Evolutionary conservation across 139 green algal genomes (phyloP), one percentile per base, ranked within the genome.

Genomic region (Nannochloris sp.): DNA sequence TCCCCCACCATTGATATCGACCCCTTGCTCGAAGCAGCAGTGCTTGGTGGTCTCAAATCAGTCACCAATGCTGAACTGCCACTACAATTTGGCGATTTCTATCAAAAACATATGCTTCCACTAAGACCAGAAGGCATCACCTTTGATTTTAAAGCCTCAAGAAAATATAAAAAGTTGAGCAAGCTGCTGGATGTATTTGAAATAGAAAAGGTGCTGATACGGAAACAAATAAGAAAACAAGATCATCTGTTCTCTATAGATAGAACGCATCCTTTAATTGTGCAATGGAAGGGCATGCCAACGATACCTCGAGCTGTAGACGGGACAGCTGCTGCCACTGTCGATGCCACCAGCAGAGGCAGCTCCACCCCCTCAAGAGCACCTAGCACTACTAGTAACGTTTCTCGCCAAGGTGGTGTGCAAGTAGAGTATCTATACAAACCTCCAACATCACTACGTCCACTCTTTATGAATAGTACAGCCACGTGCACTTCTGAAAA

Each of bases 181-280:
- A 74, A 74, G 60, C 65, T 78, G 34, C 36, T 78, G 60, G 65
- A 78, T 39, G 59, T 60, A 44, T 66, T 73, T 37, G 65, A 70
- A n/a, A 62, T 70, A 38, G 65, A 72, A 36, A 72, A 74, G 60
- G 5, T 65, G 30, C 14, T 65, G 12, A 60, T 58, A 0, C 71
- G 68, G 15, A 78, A 78, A 48, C 38, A 60, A 29, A 55, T 78
- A 25, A 59, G 71, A 34, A 78, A 78, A 48, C 62, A 78, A 48
- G 45, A 68, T 30, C 38, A 51, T 55, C 70, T 78, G 64, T 55
- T 25, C 1, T 36, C 57, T 9, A 59, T 78, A 15, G 34, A 74
- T 60, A 57, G 59, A 27, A 45, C 23, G 8, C 65, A 74, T 55
- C 24, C 35, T 0, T 14, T 23, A 51, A 42, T 54, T 4, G 10